Conservation (phyloP, 2,329 filamentous ascomycete genomes). For the Paecilomyces niveus region DNA sequence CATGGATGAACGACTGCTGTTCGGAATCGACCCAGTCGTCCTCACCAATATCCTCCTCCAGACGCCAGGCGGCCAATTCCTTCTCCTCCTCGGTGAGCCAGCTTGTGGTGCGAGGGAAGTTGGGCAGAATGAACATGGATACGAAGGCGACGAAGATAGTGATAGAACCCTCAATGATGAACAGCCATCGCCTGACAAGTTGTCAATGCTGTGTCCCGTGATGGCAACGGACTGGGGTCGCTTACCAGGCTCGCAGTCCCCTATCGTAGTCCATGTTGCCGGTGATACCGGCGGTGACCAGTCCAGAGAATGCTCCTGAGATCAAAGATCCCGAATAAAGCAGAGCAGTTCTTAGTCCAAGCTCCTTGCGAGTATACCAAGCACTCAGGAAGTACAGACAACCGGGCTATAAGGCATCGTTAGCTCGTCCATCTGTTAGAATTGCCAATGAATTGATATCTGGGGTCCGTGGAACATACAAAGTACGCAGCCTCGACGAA, state of each 20-base stretch:
- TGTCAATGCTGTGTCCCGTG: background rate
- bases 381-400: slow-evolving; percentile 30
- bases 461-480: slow-evolving; percentile 33
- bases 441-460: background rate
- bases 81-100: slow-evolving; percentile 56
- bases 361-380: slow-evolving; percentile 64
- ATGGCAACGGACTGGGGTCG: slow-evolving; percentile 3
- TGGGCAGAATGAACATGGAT: slow-evolving; percentile 56
- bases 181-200: slow-evolving; percentile 48
- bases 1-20: slow-evolving; percentile 44
- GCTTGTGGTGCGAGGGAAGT: slow-evolving; percentile 57
- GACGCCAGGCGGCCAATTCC: slow-evolving; percentile 51
- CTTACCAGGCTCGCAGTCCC: slow-evolving; percentile 53
- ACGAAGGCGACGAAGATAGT: slow-evolving; percentile 55
- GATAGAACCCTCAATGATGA: slow-evolving; percentile 63
- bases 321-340: slow-evolving; percentile 38
- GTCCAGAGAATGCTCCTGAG: slow-evolving; percentile 34
- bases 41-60: slow-evolving; percentile 59
- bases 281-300: slow-evolving; percentile 57
- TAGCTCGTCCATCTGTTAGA: background rate
- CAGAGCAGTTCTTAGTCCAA: slow-evolving; percentile 38
- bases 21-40: slow-evolving; percentile 55
- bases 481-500: slow-evolving; percentile 26
- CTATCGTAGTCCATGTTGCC: slow-evolving; percentile 52
- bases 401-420: slow-evolving; percentile 12